Evolutionary conservation across 495 filamentous ascomycete species (phyloP).

Genomic region (Entonaema liquescens): DNA sequence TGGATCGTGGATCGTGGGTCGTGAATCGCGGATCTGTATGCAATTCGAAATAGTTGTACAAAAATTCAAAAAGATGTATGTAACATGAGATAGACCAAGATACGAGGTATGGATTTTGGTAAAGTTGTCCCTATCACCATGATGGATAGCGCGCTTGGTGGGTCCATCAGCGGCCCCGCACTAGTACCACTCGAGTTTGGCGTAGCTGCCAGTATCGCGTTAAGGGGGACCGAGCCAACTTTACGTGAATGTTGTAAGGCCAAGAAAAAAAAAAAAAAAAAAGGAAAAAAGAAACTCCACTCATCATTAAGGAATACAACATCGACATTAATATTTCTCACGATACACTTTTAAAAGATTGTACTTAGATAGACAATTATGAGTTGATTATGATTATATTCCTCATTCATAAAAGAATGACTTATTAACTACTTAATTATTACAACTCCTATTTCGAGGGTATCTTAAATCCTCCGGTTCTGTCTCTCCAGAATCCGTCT

Average conservation of each 20-base stretch:
- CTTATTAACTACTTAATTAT: background rate
- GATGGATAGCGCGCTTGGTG: background rate
- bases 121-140: constrained; percentile 19
- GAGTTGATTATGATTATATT: background rate
- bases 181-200: constrained; percentile 11
- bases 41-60: background rate
- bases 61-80: background rate
- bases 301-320: background rate
- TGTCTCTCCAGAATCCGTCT: constrained; percentile 62
- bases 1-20: background rate
- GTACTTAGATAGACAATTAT: background rate
- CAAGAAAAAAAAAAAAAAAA: too few species aligned
- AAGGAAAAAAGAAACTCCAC: background rate
- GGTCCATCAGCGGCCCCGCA: constrained; percentile 10
- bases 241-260: background rate
- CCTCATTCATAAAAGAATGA: background rate
- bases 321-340: too few species aligned
- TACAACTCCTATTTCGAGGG: background rate
- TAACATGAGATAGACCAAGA: too few species aligned
- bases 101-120: background rate
- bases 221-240: background rate
- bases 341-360: background rate
- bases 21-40: background rate
- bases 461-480: constrained; percentile 64
- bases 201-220: background rate